Evolutionary conservation across 2,329 filamentous ascomycete species (phyloP), one percentile per base, ranked within the genome.

Genomic region (Hymenoscyphus repandus): DNA sequence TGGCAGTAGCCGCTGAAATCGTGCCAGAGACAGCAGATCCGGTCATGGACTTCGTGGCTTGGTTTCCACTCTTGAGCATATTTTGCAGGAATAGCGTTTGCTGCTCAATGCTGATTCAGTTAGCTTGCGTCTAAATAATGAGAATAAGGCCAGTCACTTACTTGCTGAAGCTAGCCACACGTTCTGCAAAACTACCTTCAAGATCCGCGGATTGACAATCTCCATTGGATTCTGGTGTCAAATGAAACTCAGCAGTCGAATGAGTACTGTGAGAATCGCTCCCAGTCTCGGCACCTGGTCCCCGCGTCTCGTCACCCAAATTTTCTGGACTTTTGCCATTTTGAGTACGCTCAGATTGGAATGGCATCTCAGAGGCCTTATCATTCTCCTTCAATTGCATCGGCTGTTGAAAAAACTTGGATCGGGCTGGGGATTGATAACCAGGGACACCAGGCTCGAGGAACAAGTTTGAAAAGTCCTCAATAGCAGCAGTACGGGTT

Each of bases 71-170:
- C 50, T 52, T 61, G n/a, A 67, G 54, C 56, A 67, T 64, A 38
- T 60, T 63, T 34, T 66, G 64, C 44, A 67, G 54, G 49, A 65
- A 63, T 31, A 59, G 48, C n/a, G 54, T 62, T 42, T 64, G 60
- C 43, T 63, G 55, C n/a, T 62, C 62, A 31, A 45, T 43, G 32
- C 60, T 64, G 32, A 9, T 30, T 30, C 37, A 31, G 6, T 50
- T 33, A 41, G 39, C 51, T 42, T 51, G 40, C 15, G 18, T 27
- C 27, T 13, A 11, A 13, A 31, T n/a, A 20, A 32, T 30, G 13
- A 31, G 13, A 22, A 27, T 33, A 45, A 18, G 18, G 20, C 18
- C 7, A 12, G 12, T 30, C 22, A 40, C 57, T 52, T 60, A 64
- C 63, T 51, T 61, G 52, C 53, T 55, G 27, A 58, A 55, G 43